Base-by-base conservation (phyloP, 108 stramenopile species). In the Schizochytrium sp. region DNA sequence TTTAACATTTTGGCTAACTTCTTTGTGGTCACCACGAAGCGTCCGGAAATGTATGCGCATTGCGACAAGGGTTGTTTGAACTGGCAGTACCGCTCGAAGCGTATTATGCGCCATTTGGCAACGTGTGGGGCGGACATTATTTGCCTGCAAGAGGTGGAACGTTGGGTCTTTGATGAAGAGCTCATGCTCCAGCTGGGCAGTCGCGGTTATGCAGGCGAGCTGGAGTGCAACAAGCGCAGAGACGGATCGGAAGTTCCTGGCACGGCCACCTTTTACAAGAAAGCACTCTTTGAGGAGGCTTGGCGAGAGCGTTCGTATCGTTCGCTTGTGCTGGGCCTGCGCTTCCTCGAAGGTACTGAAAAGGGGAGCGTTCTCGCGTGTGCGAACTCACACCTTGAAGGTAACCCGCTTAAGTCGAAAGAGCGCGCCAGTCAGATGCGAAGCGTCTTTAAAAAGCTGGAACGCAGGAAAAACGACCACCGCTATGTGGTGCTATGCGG, bases 201-300 rank as follows among this genome's bases (percentile, higher is more conserved):
- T 47, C 45, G 51, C 48, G 76, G 76, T 1, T 83, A 83, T 3
- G 16, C 51, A 0, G 76, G 76, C 51, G 51, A 83, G 51, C 51
- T 83, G 10, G 76, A 83, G 25, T 83, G 76, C 51, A 83, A 83
- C 76, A 83, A 47, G 51, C 45, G 51, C 25, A 83, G 16, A 23
- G 51, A 53, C 51, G 76, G 76, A 18, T 47, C 45, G 0, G 76
- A 83, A 45, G 45, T 83, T 12, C 76, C 76, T 25, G 76, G 76
- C 25, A 47, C 51, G n/a, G 76, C 76, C 12, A 83, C 76, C 45
- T 83, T 83, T 53, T 83, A 83, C 51, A 83, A 83, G 76, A 83
- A 12, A 12, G 28, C 19, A 6, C 45, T 83, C 48, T 83, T 83
- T 45, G 51, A 83, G 76, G 48, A 53, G 51, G 76, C 51, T 1